Evolutionary conservation across 169 alveolate species (phyloP).

Genomic region (Babesia ovata): DNA sequence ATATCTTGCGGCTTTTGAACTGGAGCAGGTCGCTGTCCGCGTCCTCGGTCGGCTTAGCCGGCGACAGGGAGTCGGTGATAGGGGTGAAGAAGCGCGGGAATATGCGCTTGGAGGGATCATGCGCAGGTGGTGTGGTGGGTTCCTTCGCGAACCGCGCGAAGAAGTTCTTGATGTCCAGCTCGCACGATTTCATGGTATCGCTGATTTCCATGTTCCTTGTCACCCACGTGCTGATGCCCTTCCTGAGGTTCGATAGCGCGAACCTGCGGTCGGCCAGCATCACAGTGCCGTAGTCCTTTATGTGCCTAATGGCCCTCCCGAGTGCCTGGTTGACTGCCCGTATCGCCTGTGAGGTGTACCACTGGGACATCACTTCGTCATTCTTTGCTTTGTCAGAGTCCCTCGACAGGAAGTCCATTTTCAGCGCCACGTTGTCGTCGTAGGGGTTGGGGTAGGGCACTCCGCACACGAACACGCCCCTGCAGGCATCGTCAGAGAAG

Average conservation of each 20-base stretch:
- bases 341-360: constrained; percentile 92
- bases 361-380: constrained; percentile 64
- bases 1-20: constrained; percentile 22
- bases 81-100: constrained; percentile 2
- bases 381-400: constrained; percentile 16
- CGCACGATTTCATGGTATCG: constrained; percentile 29
- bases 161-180: constrained; percentile 19
- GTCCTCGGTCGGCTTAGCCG: background rate
- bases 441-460: constrained; percentile 89
- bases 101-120: background rate
- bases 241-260: constrained; percentile 70
- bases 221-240: constrained; percentile 88
- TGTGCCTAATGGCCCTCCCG: constrained; percentile 95
- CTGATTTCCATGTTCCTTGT: constrained; percentile 26
- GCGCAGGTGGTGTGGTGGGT: background rate
- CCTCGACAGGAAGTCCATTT: constrained; percentile 84
- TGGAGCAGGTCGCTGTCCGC: background rate
- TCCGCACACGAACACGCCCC: constrained; percentile 91
- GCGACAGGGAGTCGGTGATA: constrained; percentile 11
- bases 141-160: constrained; percentile 9
- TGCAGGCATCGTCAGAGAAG: constrained; percentile 87
- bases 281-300: constrained; percentile 91
- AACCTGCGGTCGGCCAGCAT: constrained; percentile 88
- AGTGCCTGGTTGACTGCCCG: constrained; percentile 95
- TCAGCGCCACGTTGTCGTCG: constrained; percentile 87